Base-by-base conservation (phyloP, 306 rosid species). In the Amphicarpaea edgeworthii region DNA sequence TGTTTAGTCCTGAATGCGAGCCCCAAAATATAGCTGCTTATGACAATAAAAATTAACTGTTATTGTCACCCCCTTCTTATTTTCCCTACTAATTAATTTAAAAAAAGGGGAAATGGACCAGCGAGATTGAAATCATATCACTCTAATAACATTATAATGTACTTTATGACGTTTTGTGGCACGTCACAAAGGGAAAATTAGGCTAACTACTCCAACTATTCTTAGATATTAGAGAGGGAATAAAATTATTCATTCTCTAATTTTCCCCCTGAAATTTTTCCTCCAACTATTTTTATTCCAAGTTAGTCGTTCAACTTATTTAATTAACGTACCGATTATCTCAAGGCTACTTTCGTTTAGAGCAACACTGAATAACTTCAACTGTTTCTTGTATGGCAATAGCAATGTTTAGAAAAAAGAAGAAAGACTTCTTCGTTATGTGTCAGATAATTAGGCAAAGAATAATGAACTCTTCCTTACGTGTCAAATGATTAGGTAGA, bases 11-110 rank as follows among this genome's bases (percentile, higher is more conserved):
- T 7, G 97, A 95, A 83, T 95, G 99, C 53, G 99, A 95, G 77
- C 97, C 99, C 46, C 99, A 95, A 69, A 95, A 95, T 59, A 92
- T 92, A 71, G 97, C 93, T 82, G 94, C 93, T 76, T 95, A 87
- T 81, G 99, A 95, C 89, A 86, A 78, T 55, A 76, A 79, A 80
- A 90, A 86, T 68, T 79, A 82, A 85, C 30, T 32, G 12, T 14
- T 19, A 23, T 70, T 14, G 41, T 58, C 4, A n/a, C 38, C 68
- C 64, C 16, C 30, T 6, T 10, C 57, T 38, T 51, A n/a, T 50
- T 66, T 58, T 34, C 55, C 59, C 30, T 46, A 2, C 15, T 68
- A 34, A 1, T 61, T 34, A 32, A 37, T 37, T 23, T 16, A 37
- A 12, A 8, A 17, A 53, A n/a, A n/a, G n/a, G 30, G 30, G 30